Percentiles rank a stretch among this genome's conserved stretches.
phyloP scores from a whole-genome alignment of 441 rosid genomes.

The Adansonia grandidieri region DNA sequence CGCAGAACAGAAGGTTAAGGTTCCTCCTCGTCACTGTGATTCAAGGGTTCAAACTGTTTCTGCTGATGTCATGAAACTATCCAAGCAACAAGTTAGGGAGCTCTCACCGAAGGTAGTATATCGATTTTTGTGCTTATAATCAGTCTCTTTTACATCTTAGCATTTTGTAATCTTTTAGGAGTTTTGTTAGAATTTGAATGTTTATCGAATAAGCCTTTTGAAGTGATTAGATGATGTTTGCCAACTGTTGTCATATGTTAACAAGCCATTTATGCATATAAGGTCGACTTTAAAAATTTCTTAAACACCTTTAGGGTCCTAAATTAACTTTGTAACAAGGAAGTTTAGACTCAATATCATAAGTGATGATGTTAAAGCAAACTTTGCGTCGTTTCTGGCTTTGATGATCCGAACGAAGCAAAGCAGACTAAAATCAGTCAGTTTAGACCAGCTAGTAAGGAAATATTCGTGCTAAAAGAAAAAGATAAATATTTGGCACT shows the following conservation, averaged over 20 bases:
- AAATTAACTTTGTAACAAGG: not conserved
- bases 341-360: not conserved
- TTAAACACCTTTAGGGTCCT: not conserved
- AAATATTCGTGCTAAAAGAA: not conserved
- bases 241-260: not conserved
- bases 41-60: slow-evolving; percentile 73
- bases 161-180: not conserved
- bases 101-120: slow-evolving; percentile 72
- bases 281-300: not conserved
- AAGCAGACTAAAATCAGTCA: not conserved
- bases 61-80: slow-evolving; percentile 77
- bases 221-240: slow-evolving; percentile 11
- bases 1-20: slow-evolving; percentile 93
- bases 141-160: not conserved
- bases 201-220: not conserved
- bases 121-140: not conserved
- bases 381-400: not conserved
- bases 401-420: not conserved
- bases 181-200: slow-evolving; percentile 10
- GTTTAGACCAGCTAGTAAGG: not conserved
- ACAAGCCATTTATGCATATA: not conserved
- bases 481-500: not conserved
- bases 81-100: slow-evolving; percentile 55
- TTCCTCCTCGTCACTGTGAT: slow-evolving; percentile 84
- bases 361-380: not conserved